Base-by-base conservation (phyloP, 1,284 basidiomycete genomes). In the Hortiboletus rubellus region DNA sequence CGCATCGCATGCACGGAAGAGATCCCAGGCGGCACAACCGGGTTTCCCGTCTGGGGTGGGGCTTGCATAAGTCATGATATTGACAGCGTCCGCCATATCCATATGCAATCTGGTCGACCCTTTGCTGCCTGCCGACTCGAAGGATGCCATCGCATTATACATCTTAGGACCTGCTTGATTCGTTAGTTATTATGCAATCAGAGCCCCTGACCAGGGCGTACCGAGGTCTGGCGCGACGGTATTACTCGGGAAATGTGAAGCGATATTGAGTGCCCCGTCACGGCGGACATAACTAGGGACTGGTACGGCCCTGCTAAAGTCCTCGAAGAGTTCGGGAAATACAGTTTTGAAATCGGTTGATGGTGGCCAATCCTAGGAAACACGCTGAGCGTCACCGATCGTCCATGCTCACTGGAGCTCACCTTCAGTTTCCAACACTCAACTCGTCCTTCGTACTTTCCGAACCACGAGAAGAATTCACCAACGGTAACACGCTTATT, bases 31-130 rank as follows among this genome's bases (percentile, higher is more conserved):
- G 0, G 96, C 96, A 61, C 84, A 89, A 2, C 95, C 95, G 1
- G 84, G 82, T 14, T 78, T 74, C 8, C 87, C 89, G 61, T 90
- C 83, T 0, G 82, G 77, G 5, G 81, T 81, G 2, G 73, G 66
- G 7, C 86, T 79, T 9, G 92, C 83, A 70, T 87, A 86, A 10
- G 92, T 82, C 91, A 98, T 94, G 64, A 97, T 83, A 72, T 98
- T 98, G 60, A 97, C 77, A 2, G 94, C 94, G 67, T 98, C 95
- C 0, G 95, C 94, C 82, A 96, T 94, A 73, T 98, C 95, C 93
- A 96, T 96, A 70, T 98, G 95, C 52, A 98, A 72, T 47, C 93
- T 80, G 4, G 96, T 98, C 27, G 91, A 87, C 9, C 92, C 91
- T 65, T 89, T 89, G 65, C 84, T 89, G 8, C 87, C 87, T 22